Base-by-base conservation (phyloP, 2,329 filamentous ascomycete genomes). In the Daldinia sp. region DNA sequence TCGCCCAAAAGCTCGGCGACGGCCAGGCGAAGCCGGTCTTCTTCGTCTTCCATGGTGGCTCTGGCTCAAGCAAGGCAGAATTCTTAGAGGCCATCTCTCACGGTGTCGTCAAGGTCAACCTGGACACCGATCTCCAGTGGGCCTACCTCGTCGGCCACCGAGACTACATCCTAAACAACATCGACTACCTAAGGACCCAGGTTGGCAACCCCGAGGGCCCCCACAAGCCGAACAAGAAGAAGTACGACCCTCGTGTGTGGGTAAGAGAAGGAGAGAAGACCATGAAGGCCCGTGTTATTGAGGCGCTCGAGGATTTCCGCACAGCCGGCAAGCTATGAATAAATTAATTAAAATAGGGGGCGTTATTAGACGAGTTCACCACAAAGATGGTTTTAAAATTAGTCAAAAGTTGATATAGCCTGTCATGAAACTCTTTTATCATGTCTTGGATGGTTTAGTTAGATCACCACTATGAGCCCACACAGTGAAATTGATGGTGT, bases 201-300 rank as follows among this genome's bases (percentile, higher is more conserved):
- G 90, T 99, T 72, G 95, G 95, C 75, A 99, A 98, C 87, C 94
- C 94, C 70, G 94, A 98, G 51, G 94, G 94, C 64, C 89, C 88
- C 17, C 92, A 97, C 83, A 98, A 98, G 90, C 94, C 95, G 77
- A 99, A 99, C 89, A 99, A 99, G 92, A 98, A 97, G 84, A 90
- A 84, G 83, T 93, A 91, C 71, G 78, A 92, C 82, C 93, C 93
- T 73, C 90, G 93, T 81, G 93, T 97, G 77, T 97, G 94, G 94
- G 92, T 97, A 67, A 91, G 94, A 64, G 91, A 94, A 84, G 95
- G 94, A 75, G 95, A 99, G 88, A 96, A 97, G 89, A 93, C 90
- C 76, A 99, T 98, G 95, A 86, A 84, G 76, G 82, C 84, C 74
- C 92, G 95, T 80, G 87, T 97, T 70, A 77, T 87, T 72, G 87